Conservation (phyloP, 371 early-diverging fungal species). For the Conidiobolus coronatus region DNA sequence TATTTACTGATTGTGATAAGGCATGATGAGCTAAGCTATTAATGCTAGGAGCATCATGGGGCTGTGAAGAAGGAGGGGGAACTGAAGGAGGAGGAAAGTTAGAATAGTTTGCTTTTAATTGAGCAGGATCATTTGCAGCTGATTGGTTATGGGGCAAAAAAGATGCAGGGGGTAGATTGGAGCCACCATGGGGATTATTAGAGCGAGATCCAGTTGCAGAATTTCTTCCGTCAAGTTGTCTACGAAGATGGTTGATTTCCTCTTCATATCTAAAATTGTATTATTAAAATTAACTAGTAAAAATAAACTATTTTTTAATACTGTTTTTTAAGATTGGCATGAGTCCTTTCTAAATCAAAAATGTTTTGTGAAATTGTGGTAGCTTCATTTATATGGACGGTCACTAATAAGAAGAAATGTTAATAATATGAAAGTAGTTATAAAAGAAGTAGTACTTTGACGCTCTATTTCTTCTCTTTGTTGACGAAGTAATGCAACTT, state of each 20-base stretch:
- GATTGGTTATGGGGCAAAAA: too few relatives aligned
- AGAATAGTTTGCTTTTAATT: too few relatives aligned
- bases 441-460: conserved; percentile 33
- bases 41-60: too few relatives aligned
- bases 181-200: too few relatives aligned
- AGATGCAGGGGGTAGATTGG: too few relatives aligned
- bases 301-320: conserved; percentile 9
- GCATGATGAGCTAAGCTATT: too few relatives aligned
- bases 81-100: too few relatives aligned
- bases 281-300: not conserved
- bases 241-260: conserved; percentile 41
- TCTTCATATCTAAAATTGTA: conserved; percentile 33
- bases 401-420: conserved; percentile 16
- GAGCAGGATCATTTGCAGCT: too few relatives aligned
- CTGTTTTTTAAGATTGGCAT: conserved; percentile 50
- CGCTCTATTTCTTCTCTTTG: conserved; percentile 78
- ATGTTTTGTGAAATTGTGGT: conserved; percentile 44
- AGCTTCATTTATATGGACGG: conserved; percentile 53
- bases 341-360: conserved; percentile 52
- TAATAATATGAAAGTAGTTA: conserved; percentile 2
- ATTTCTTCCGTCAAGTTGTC: conserved; percentile 28
- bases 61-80: too few relatives aligned
- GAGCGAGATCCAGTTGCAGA: too few relatives aligned
- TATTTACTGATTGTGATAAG: not conserved
- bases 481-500: too few relatives aligned